Conservation (phyloP, 805 yeast species). For the Phaffomyces thermotolerans region DNA sequence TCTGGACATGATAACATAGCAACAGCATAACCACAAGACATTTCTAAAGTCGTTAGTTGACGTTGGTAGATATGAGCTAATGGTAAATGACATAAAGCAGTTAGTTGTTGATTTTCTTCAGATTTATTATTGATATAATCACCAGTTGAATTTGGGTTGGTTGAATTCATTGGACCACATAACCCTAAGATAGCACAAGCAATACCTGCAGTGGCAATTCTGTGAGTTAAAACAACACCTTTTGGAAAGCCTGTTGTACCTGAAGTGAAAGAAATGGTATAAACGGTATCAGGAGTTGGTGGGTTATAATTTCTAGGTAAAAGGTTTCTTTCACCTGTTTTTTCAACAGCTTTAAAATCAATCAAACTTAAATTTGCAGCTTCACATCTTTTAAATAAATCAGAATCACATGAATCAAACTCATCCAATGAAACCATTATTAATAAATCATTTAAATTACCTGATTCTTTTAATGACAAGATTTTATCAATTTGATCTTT, state of each 20-base stretch:
- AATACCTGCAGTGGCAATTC: slow-evolving; percentile 42
- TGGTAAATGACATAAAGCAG: slow-evolving; percentile 40
- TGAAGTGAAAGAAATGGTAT: slow-evolving; percentile 64
- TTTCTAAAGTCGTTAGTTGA: slow-evolving; percentile 29
- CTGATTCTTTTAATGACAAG: slow-evolving; percentile 21
- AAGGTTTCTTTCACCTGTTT: slow-evolving; percentile 38
- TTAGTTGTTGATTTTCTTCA: slow-evolving; percentile 24
- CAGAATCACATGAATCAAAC: slow-evolving; percentile 29
- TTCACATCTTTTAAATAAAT: slow-evolving; percentile 26
- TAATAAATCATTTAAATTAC: slow-evolving; percentile 31
- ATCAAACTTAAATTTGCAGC: slow-evolving; percentile 30
- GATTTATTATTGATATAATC: slow-evolving; percentile 12
- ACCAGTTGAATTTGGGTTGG: slow-evolving; percentile 10
- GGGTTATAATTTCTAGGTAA: slow-evolving; percentile 30
- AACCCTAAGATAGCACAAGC: slow-evolving; percentile 29
- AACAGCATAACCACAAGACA: slow-evolving; percentile 35
- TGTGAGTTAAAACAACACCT: slow-evolving; percentile 55
- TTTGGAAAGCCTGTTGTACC: slow-evolving; percentile 75
- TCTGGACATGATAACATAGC: slow-evolving; percentile 35
- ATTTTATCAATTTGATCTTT: slow-evolving; percentile 37
- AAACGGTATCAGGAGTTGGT: slow-evolving; percentile 44
- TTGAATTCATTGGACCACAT: slow-evolving; percentile 13
- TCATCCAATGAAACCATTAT: slow-evolving; percentile 51
- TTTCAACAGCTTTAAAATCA: slow-evolving; percentile 35
- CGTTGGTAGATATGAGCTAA: slow-evolving; percentile 54